These are phyloP conservation scores for Microglena sp. DNA, from an alignment of 139 green algal species.

Conservation along the genomic window DNA sequence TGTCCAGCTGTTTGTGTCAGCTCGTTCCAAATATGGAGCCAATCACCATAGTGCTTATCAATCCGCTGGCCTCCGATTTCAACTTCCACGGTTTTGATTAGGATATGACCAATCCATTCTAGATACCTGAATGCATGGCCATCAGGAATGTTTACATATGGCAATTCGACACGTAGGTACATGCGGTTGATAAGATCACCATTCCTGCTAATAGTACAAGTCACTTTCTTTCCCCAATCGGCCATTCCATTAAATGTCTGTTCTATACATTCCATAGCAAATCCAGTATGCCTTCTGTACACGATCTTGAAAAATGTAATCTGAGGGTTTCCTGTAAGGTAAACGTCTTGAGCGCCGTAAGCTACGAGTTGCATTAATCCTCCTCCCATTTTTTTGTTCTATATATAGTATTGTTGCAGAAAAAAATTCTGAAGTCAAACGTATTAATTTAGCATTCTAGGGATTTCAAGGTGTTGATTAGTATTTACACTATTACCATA, in stretches of 20 bases:
- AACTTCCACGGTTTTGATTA: slow-evolving; percentile 18
- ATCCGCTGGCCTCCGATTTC: slow-evolving; percentile 26
- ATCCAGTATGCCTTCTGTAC: slow-evolving; percentile 16
- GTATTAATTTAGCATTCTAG: too few relatives aligned
- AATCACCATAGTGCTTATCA: slow-evolving; percentile 20
- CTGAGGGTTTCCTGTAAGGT: slow-evolving; percentile 17
- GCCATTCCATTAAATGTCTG: slow-evolving; percentile 14
- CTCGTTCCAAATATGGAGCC: slow-evolving; percentile 17
- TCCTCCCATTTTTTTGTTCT: too few relatives aligned
- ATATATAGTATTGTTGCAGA: too few relatives aligned
- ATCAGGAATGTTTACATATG: background rate
- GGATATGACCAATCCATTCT: slow-evolving; percentile 9
- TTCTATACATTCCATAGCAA: slow-evolving; percentile 15
- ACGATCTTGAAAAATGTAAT: slow-evolving; percentile 21
- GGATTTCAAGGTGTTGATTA: too few relatives aligned
- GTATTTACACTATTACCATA: too few relatives aligned
- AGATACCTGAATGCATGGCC: slow-evolving; percentile 4
- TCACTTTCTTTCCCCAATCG: slow-evolving; percentile 9
- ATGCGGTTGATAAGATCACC: slow-evolving; percentile 10
- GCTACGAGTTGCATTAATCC: slow-evolving; percentile 25
- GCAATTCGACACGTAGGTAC: slow-evolving; percentile 13
- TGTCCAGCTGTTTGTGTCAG: slow-evolving; percentile 15
- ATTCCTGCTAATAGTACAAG: slow-evolving; percentile 5
- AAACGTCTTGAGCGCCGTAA: slow-evolving; percentile 16
- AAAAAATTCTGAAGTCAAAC: too few relatives aligned